Conservation (phyloP, 2,329 filamentous ascomycete species). For the Aspergillus pseudotamarii region DNA sequence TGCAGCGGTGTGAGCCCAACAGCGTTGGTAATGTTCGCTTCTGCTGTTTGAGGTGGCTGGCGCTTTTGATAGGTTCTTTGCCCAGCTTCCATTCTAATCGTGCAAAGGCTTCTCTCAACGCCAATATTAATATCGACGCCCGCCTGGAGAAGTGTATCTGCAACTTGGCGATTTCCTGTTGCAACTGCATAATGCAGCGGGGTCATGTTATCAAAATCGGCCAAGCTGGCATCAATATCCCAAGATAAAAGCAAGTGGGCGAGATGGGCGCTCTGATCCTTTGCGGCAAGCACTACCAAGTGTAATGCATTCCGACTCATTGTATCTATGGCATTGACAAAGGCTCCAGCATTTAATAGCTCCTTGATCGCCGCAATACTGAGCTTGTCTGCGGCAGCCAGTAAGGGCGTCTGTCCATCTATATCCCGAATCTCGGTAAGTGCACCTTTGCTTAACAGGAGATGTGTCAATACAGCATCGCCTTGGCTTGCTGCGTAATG, state of each 20-base stretch:
- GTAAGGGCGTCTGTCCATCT: neutral
- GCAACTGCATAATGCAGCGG: slow-evolving; percentile 5
- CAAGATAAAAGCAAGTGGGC: neutral
- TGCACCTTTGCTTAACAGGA: neutral
- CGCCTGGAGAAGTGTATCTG: slow-evolving; percentile 2
- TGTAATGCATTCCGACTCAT: neutral
- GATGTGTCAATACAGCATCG: neutral
- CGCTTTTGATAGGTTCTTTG: neutral
- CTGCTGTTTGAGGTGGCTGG: neutral
- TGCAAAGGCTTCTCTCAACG: neutral
- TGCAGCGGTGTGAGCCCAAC: slow-evolving; percentile 6
- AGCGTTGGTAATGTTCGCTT: neutral
- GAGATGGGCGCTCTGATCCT: neutral
- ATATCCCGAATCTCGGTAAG: neutral
- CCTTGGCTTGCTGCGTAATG: neutral
- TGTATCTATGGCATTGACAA: neutral
- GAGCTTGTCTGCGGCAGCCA: neutral
- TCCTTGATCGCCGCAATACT: neutral
- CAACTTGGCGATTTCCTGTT: neutral
- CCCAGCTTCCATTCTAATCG: neutral
- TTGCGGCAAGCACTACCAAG: neutral
- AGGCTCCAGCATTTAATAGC: neutral
- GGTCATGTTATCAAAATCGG: slow-evolving; percentile 4
- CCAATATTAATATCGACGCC: neutral
- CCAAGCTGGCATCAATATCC: neutral